Percentiles rank a stretch among this genome's conserved stretches.
These are phyloP conservation scores for Ophiocordyceps camponoti-rufipedis DNA, from an alignment of 2,329 filamentous ascomycete genomes.

Conservation along the genomic window DNA sequence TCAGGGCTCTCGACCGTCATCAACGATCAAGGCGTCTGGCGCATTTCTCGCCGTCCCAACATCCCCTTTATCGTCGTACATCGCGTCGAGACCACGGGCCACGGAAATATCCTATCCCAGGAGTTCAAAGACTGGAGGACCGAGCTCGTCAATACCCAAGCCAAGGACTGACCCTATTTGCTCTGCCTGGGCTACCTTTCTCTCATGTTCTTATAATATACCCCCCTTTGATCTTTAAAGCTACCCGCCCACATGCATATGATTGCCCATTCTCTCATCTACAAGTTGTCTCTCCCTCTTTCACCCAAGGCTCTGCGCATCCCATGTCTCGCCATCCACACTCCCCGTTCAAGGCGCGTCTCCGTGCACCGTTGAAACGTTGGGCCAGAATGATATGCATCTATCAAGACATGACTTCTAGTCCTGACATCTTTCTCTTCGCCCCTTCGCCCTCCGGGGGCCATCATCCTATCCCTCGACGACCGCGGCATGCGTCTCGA, in stretches of 20 bases:
- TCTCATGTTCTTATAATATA: background rate
- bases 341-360: background rate
- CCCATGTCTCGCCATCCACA: background rate
- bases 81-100: slow-evolving; percentile 53
- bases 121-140: slow-evolving; percentile 63
- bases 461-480: background rate
- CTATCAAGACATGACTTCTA: slow-evolving; percentile 1
- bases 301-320: background rate
- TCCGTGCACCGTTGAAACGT: background rate
- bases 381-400: background rate
- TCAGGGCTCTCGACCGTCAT: slow-evolving; percentile 45
- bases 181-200: background rate
- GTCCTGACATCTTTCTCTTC: slow-evolving; percentile 1
- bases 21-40: slow-evolving; percentile 62
- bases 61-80: slow-evolving; percentile 53
- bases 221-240: background rate
- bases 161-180: slow-evolving; percentile 1
- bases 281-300: background rate
- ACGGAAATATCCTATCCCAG: slow-evolving; percentile 57
- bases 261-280: background rate
- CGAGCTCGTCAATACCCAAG: slow-evolving; percentile 24
- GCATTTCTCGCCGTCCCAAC: slow-evolving; percentile 48
- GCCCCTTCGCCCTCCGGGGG: background rate
- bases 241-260: background rate
- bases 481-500: slow-evolving; percentile 2